A percentile compares a stretch with the other conserved stretches of the same genome.
phyloP scores from a whole-genome alignment of 345 rosid species.

The Eucalyptus curtisii region DNA sequence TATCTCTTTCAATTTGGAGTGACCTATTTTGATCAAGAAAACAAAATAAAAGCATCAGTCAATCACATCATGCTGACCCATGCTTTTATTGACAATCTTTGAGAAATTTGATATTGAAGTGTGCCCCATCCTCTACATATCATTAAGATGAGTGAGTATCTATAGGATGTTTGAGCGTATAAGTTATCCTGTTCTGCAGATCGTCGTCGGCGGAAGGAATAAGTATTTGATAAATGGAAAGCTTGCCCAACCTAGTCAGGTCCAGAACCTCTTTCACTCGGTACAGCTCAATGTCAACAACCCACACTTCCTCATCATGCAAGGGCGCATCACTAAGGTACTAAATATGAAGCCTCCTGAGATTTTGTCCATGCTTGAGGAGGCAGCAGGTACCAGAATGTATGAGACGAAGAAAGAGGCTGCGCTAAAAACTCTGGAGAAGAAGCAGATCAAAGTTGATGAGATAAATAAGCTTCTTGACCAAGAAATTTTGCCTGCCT shows the following conservation, averaged over 20 bases:
- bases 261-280: conserved; percentile 92
- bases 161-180: neutral
- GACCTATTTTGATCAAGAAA: neutral
- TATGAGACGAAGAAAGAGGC: conserved; percentile 92
- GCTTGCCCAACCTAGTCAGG: conserved; percentile 75
- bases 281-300: conserved; percentile 97
- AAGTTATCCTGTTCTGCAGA: conserved; percentile 25
- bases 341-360: conserved; percentile 97
- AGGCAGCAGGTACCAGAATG: conserved; percentile 99
- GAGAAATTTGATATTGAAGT: neutral
- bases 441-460: conserved; percentile 91
- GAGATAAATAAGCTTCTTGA: conserved; percentile 93
- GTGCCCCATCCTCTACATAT: neutral
- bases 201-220: conserved; percentile 87
- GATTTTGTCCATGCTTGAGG: conserved; percentile 96
- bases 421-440: conserved; percentile 86
- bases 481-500: conserved; percentile 81
- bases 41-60: neutral
- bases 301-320: conserved; percentile 99
- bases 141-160: neutral
- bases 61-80: neutral
- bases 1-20: neutral
- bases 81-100: neutral
- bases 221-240: conserved; percentile 71
- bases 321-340: conserved; percentile 97